A percentile compares a stretch with the other conserved stretches of the same genome.
These are phyloP conservation scores for Dictyostelium capitatum DNA, from an alignment of 78 protist genomes.

Conservation along the genomic window DNA sequence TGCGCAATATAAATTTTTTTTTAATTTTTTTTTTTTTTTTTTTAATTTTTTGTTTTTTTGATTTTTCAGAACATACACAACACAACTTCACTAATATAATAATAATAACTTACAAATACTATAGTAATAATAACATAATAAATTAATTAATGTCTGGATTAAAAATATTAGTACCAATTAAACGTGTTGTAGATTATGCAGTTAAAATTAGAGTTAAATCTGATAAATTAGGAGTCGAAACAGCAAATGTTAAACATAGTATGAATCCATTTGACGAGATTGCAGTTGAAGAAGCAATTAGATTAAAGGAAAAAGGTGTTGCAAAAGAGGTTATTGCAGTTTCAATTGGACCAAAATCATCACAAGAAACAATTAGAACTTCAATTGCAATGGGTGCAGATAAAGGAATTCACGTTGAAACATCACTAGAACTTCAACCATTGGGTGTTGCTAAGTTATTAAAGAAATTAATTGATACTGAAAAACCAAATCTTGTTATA, in stretches of 20 bases:
- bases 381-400: slow-evolving; percentile 98
- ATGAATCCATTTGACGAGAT: slow-evolving; percentile 99
- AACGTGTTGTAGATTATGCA: slow-evolving; percentile 97
- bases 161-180: slow-evolving; percentile 83
- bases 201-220: slow-evolving; percentile 95
- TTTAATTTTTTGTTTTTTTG: no score
- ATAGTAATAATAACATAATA: no score
- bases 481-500: slow-evolving; percentile 63
- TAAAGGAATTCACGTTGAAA: slow-evolving; percentile 92
- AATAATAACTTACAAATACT: no score
- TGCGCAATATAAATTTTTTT: no score
- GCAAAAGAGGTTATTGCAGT: slow-evolving; percentile 96
- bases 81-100: no score
- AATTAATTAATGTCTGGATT: not conserved
- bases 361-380: slow-evolving; percentile 53
- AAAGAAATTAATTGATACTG: slow-evolving; percentile 81
- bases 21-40: no score
- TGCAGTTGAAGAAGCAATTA: slow-evolving; percentile 95
- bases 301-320: slow-evolving; percentile 90
- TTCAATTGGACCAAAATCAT: slow-evolving; percentile 89
- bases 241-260: slow-evolving; percentile 93
- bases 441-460: slow-evolving; percentile 95
- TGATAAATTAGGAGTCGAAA: slow-evolving; percentile 94
- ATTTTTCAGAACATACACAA: no score
- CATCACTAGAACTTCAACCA: slow-evolving; percentile 89